These are phyloP conservation scores for Lipomyces mesembrius DNA, from an alignment of 805 yeast genomes.

Conservation along the genomic window DNA sequence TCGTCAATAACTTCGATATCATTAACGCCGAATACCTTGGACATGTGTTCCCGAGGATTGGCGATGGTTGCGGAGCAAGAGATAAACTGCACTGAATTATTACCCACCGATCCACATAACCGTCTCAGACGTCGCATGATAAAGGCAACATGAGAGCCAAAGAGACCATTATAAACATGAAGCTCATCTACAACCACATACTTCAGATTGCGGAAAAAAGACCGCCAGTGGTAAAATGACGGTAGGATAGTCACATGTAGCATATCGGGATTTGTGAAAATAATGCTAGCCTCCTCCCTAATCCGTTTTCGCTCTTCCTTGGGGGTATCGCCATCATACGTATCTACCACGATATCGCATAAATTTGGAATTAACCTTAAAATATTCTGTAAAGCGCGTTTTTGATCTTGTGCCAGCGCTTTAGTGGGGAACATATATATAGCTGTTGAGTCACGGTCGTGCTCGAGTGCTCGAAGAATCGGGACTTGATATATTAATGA, in stretches of 20 bases:
- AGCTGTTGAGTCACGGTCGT: constrained; percentile 59
- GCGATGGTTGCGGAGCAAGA: constrained; percentile 94
- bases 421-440: constrained; percentile 94
- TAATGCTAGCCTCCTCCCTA: constrained; percentile 69
- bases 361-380: constrained; percentile 56
- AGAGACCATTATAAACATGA: constrained; percentile 86
- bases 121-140: constrained; percentile 81
- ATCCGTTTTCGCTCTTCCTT: constrained; percentile 56
- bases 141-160: constrained; percentile 90
- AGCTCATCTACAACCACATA: constrained; percentile 78
- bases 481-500: constrained; percentile 92
- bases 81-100: constrained; percentile 63
- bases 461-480: constrained; percentile 58
- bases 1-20: constrained; percentile 61
- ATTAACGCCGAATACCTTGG: constrained; percentile 68
- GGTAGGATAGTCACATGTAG: constrained; percentile 86
- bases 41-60: constrained; percentile 74
- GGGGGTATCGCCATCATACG: constrained; percentile 95
- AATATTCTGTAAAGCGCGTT: constrained; percentile 69
- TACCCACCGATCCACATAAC: constrained; percentile 59
- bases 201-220: constrained; percentile 64
- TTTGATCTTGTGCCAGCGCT: constrained; percentile 97
- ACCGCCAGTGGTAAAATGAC: constrained; percentile 64
- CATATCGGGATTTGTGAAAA: constrained; percentile 95
- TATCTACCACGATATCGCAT: constrained; percentile 58